A percentile compares a stretch with the other conserved stretches of the same genome.
Conservation (phyloP, 495 filamentous ascomycete species). For the Aspergillus avenaceus region DNA sequence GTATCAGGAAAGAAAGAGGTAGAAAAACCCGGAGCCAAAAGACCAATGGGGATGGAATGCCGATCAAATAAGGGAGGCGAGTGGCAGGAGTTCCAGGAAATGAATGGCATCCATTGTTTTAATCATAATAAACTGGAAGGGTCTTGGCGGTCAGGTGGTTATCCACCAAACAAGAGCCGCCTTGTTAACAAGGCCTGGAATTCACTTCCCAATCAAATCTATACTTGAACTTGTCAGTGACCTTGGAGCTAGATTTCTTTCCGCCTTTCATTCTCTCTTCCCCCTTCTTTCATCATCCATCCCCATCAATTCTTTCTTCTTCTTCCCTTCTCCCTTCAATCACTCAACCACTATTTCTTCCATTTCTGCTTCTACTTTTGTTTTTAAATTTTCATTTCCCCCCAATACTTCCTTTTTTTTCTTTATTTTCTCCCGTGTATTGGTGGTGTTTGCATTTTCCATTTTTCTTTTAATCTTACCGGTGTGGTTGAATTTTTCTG, state of each 20-base stretch:
- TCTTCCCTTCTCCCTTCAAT: slow-evolving; percentile 7
- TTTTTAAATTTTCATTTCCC: too few relatives aligned
- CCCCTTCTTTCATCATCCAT: not conserved
- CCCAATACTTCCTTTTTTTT: not conserved
- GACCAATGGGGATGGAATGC: not conserved
- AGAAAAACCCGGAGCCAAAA: not conserved
- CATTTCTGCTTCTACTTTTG: slow-evolving; percentile 3
- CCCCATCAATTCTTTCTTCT: slow-evolving; percentile 5
- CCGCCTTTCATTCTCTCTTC: slow-evolving; percentile 7
- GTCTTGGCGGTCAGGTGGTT: slow-evolving; percentile 2
- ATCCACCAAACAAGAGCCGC: slow-evolving; percentile 12
- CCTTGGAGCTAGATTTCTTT: slow-evolving; percentile 1
- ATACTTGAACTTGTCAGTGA: slow-evolving; percentile 12
- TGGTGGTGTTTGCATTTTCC: not conserved
- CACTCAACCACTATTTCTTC: slow-evolving; percentile 6
- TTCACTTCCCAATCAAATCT: slow-evolving; percentile 24
- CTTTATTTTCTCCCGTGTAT: not conserved
- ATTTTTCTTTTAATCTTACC: slow-evolving; percentile 1
- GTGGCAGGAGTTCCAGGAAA: too few relatives aligned
- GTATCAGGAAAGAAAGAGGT: not conserved
- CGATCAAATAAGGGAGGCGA: too few relatives aligned
- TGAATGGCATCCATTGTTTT: too few relatives aligned
- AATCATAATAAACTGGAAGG: not conserved
- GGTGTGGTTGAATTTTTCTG: slow-evolving; percentile 11
- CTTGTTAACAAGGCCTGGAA: slow-evolving; percentile 13